phyloP scores from a whole-genome alignment of 805 yeast species.

The Metschnikowia santaceciliae region DNA sequence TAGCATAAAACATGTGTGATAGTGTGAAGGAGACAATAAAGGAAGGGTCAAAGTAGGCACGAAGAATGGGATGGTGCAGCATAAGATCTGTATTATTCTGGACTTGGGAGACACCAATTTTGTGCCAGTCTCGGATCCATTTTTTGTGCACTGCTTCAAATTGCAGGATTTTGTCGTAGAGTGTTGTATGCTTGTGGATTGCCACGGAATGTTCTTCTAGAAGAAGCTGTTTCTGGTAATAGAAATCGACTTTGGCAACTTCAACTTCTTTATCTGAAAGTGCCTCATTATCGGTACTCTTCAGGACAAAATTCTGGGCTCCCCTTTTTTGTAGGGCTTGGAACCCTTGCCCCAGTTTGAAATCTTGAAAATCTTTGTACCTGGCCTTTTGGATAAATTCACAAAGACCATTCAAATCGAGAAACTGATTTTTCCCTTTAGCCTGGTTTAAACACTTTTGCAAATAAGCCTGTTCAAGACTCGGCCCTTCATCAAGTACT shows the following conservation, averaged over 20 bases:
- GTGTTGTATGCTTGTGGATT: not conserved
- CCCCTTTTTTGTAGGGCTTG: not conserved
- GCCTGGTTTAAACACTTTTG: not conserved
- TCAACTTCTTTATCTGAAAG: no score
- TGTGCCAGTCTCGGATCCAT: slow-evolving; percentile 3
- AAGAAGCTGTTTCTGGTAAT: slow-evolving; percentile 23
- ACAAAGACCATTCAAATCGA: not conserved
- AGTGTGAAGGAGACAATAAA: slow-evolving; percentile 17
- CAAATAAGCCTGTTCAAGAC: not conserved
- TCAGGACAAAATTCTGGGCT: no score
- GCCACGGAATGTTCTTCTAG: slow-evolving; percentile 23
- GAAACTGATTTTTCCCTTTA: not conserved
- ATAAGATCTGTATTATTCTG: slow-evolving; percentile 1
- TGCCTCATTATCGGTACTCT: no score
- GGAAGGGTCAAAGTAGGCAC: slow-evolving; percentile 12
- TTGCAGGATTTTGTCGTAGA: not conserved
- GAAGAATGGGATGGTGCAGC: slow-evolving; percentile 5
- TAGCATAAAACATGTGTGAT: slow-evolving; percentile 19
- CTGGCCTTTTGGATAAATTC: not conserved
- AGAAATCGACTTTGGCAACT: slow-evolving; percentile 10
- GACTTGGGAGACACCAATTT: not conserved
- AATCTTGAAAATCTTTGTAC: not conserved
- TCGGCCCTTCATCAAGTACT: not conserved
- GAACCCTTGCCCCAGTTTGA: not conserved
- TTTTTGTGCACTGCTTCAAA: not conserved